Evolutionary conservation across 2,329 filamentous ascomycete genomes (phyloP), one percentile per base, ranked within the genome.

Genomic region (Hypomyces rosellus): DNA sequence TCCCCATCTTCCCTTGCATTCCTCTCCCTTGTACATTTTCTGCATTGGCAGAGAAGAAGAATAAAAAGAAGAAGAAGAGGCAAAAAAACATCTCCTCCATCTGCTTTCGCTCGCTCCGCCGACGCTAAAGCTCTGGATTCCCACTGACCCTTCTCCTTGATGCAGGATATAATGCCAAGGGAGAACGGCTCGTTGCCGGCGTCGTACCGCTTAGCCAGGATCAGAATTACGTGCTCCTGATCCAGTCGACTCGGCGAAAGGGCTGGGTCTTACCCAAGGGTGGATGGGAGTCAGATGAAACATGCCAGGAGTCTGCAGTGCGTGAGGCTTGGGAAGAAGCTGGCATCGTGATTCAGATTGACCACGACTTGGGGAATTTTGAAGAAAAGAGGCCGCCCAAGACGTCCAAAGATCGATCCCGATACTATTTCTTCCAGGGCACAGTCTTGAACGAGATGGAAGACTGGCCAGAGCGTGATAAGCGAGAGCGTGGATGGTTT

Each of bases 281-380:
- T 65, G 93, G 93, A 54, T 99, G 93, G 91, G 93, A 99, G 70
- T 86, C 84, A 34, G 93, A 99, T 69, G 93, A 99, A 72, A 81
- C 85, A 55, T 93, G 88, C 56, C 82, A 86, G 55, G 81, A 92
- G 66, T 88, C 93, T 51, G 93, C 93, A 50, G 71, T 86, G 76
- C 76, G 93, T 59, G 93, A 99, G 70, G 93, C 93, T 54, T 97
- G 93, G 93, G 93, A 97, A 74, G 93, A 97, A 73, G 93, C 91
- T 39, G 93, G 93, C 62, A 95, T 97, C 63, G 77, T 87, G 61
- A 88, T 92, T 69, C 85, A 81, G 52, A 85, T 96, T 68, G 84
- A 86, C 61, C 86, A 85, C 66, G 89, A 96, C 68, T 79, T 99
- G 46, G 91, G 91, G 56, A 80, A 86, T 57, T 95, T 99, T 60